A percentile compares a stretch with the other conserved stretches of the same genome.
phyloP scores from a whole-genome alignment of 2,329 filamentous ascomycete species.

The Penicillium sp. region DNA sequence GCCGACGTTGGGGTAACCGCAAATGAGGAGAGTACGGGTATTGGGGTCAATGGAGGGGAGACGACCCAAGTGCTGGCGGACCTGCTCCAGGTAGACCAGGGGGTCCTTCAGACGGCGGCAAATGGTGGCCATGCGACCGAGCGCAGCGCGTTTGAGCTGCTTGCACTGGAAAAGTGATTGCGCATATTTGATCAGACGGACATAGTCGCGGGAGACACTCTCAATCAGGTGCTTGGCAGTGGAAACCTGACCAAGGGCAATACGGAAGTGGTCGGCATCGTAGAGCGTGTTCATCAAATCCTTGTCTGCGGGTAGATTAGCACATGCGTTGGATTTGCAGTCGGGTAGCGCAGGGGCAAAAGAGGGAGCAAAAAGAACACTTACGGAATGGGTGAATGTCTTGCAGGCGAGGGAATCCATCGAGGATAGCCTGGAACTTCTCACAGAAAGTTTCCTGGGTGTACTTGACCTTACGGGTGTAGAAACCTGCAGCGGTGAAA shows the following conservation, averaged over 20 bases:
- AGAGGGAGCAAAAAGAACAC: slow-evolving; percentile 5
- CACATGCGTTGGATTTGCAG: slow-evolving; percentile 8
- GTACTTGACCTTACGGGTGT: slow-evolving; percentile 97
- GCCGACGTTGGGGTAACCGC: slow-evolving; percentile 95
- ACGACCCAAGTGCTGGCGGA: slow-evolving; percentile 93
- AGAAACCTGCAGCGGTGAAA: slow-evolving; percentile 59
- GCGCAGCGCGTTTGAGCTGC: slow-evolving; percentile 90
- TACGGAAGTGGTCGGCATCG: slow-evolving; percentile 95
- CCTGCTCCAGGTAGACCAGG: slow-evolving; percentile 90
- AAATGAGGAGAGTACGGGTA: slow-evolving; percentile 90
- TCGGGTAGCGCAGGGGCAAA: too few relatives aligned
- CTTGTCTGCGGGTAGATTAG: slow-evolving; percentile 47
- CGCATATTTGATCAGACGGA: slow-evolving; percentile 91
- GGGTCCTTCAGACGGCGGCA: slow-evolving; percentile 92
- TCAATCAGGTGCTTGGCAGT: slow-evolving; percentile 96
- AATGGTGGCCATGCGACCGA: slow-evolving; percentile 97
- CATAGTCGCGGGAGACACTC: slow-evolving; percentile 92
- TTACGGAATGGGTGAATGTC: slow-evolving; percentile 93
- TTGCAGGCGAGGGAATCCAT: slow-evolving; percentile 84
- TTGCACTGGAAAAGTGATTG: slow-evolving; percentile 98
- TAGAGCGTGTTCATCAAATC: slow-evolving; percentile 95
- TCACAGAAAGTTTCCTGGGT: slow-evolving; percentile 95
- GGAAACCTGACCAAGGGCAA: slow-evolving; percentile 90
- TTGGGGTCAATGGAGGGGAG: slow-evolving; percentile 98
- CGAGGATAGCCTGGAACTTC: slow-evolving; percentile 83